These are phyloP conservation scores for Peronospora destructor DNA, from an alignment of 352 stramenopile species.

Conservation along the genomic window DNA sequence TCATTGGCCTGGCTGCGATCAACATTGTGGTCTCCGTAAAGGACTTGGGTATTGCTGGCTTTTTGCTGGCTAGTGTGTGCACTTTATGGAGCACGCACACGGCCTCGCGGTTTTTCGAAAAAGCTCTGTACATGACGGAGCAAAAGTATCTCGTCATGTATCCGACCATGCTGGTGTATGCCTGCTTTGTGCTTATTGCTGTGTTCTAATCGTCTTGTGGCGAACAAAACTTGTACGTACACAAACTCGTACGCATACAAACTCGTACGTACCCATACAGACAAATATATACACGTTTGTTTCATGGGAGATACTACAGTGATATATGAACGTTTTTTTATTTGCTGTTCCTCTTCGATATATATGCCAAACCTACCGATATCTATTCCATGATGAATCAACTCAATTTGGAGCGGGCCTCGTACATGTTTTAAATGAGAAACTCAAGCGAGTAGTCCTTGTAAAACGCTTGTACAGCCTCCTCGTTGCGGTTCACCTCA, in stretches of 20 bases:
- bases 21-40: conserved; percentile 90
- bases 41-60: conserved; percentile 62
- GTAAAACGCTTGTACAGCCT: conserved; percentile 34
- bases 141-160: conserved; percentile 98
- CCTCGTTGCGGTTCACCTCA: conserved; percentile 34
- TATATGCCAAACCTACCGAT: conserved; percentile 24
- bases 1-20: conserved; percentile 92
- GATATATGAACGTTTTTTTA: conserved; percentile 18
- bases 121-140: conserved; percentile 90
- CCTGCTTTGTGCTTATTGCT: conserved; percentile 97
- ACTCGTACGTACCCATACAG: background rate
- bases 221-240: background rate
- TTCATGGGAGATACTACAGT: background rate
- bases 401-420: conserved; percentile 10
- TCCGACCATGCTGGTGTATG: conserved; percentile 94
- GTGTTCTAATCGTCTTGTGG: conserved; percentile 85
- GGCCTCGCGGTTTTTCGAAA: conserved; percentile 93
- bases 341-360: conserved; percentile 25
- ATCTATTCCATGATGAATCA: conserved; percentile 24
- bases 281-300: background rate
- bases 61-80: conserved; percentile 78
- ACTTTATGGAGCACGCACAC: conserved; percentile 94
- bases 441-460: conserved; percentile 39
- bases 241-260: background rate
- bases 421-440: conserved; percentile 25